These are phyloP conservation scores for Coprinellus micaceus DNA, from an alignment of 768 basidiomycete species.

Conservation along the genomic window DNA sequence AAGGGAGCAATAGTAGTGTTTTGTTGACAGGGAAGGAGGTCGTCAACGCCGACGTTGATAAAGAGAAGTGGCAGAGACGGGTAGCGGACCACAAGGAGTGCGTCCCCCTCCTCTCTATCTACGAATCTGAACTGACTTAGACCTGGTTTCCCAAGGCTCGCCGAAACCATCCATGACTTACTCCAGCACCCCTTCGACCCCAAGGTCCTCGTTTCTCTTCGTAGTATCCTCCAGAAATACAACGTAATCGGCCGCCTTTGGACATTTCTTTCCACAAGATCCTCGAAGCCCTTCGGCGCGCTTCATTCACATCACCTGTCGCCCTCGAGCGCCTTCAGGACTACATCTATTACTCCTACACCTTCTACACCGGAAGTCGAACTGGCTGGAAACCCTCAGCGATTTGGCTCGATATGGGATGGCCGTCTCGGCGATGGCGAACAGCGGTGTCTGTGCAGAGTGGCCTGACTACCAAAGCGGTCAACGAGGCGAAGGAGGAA, in stretches of 20 bases:
- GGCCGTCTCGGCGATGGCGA: constrained; percentile 87
- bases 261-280: constrained; percentile 87
- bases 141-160: constrained; percentile 56
- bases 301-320: constrained; percentile 62
- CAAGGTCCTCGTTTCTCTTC: constrained; percentile 81
- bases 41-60: constrained; percentile 58
- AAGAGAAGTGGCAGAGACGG: constrained; percentile 71
- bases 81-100: constrained; percentile 83
- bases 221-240: constrained; percentile 89
- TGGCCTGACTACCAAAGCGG: constrained; percentile 54
- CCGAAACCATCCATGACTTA: constrained; percentile 86
- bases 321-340: constrained; percentile 92
- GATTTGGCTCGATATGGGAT: constrained; percentile 94
- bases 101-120: constrained; percentile 24
- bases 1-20: constrained; percentile 37
- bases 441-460: constrained; percentile 40
- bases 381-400: constrained; percentile 97
- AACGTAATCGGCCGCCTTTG: constrained; percentile 93
- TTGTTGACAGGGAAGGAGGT: constrained; percentile 40
- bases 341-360: constrained; percentile 93
- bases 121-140: constrained; percentile 11
- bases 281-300: constrained; percentile 85
- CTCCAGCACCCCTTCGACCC: constrained; percentile 83
- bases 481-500: constrained; percentile 46
- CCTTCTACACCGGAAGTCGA: constrained; percentile 83